A percentile compares a stretch with the other conserved stretches of the same genome.
Evolutionary conservation across 495 filamentous ascomycete genomes (phyloP).

Genomic region (Hypoxylon subgilvum): DNA sequence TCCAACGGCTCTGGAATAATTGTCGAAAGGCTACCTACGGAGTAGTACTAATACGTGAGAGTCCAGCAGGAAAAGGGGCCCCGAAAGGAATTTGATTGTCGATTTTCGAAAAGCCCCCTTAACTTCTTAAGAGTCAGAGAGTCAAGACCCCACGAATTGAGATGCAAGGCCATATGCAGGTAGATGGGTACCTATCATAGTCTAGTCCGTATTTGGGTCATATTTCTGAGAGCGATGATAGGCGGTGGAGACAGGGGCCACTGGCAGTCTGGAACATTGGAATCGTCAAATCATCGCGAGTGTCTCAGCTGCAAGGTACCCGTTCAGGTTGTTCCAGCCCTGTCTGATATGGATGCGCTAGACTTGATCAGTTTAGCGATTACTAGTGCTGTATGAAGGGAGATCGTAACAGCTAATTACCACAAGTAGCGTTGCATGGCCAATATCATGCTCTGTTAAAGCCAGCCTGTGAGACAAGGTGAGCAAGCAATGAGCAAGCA

Average conservation of each 20-base stretch:
- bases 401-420: constrained; percentile 37
- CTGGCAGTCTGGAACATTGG: too few species aligned
- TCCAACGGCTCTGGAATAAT: constrained; percentile 3
- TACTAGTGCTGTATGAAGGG: constrained; percentile 25
- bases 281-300: constrained; percentile 27
- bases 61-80: constrained; percentile 7
- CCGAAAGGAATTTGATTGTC: not conserved
- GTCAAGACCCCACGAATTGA: not conserved
- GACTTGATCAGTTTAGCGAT: constrained; percentile 24
- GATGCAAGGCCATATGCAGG: too few species aligned
- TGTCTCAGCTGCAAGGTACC: constrained; percentile 41
- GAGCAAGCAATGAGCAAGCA: too few species aligned
- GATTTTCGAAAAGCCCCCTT: not conserved
- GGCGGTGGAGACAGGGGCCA: constrained; percentile 30
- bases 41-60: too few species aligned
- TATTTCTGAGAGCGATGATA: constrained; percentile 17
- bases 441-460: not conserved
- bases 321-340: constrained; percentile 32
- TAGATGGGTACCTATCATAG: too few species aligned
- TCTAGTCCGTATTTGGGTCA: constrained; percentile 32
- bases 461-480: too few species aligned
- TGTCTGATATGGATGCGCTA: constrained; percentile 15
- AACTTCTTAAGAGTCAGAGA: not conserved
- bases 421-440: constrained; percentile 23
- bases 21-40: not conserved